These are phyloP conservation scores for Quillaja saponaria DNA, from an alignment of 306 rosid species.

Conservation along the genomic window DNA sequence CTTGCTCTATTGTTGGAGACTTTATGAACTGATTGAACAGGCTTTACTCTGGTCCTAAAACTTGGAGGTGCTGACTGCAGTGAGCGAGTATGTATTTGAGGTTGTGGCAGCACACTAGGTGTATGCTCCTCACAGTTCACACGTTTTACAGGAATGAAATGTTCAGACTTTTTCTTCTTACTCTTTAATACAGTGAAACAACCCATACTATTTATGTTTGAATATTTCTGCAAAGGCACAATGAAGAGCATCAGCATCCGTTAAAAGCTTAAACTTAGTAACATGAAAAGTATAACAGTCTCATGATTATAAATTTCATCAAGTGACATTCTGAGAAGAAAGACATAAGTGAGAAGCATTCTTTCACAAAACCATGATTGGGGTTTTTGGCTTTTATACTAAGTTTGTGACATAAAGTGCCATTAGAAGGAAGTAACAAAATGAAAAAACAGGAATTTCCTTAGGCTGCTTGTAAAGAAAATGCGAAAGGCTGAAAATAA, in stretches of 20 bases:
- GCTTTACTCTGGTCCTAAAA: conserved; percentile 89
- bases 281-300: conserved; percentile 7
- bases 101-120: conserved; percentile 77
- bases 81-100: conserved; percentile 63
- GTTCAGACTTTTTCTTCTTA: conserved; percentile 83
- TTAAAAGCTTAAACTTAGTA: conserved; percentile 23
- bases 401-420: too few relatives aligned
- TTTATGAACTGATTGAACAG: conserved; percentile 58
- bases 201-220: conserved; percentile 58
- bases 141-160: conserved; percentile 42
- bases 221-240: conserved; percentile 46
- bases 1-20: conserved; percentile 54
- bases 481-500: too few relatives aligned
- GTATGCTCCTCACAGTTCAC: conserved; percentile 49
- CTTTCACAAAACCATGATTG: not conserved
- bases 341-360: not conserved
- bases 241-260: conserved; percentile 25
- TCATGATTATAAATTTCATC: conserved; percentile 6
- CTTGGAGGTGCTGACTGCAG: conserved; percentile 97
- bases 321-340: conserved; percentile 3
- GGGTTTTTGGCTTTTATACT: not conserved
- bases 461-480: too few relatives aligned
- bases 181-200: conserved; percentile 84
- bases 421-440: too few relatives aligned
- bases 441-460: too few relatives aligned